Percentiles rank a stretch among this genome's conserved stretches.
phyloP scores from a whole-genome alignment of 2,329 filamentous ascomycete genomes.

The Pseudovirgaria hyperparasitica region DNA sequence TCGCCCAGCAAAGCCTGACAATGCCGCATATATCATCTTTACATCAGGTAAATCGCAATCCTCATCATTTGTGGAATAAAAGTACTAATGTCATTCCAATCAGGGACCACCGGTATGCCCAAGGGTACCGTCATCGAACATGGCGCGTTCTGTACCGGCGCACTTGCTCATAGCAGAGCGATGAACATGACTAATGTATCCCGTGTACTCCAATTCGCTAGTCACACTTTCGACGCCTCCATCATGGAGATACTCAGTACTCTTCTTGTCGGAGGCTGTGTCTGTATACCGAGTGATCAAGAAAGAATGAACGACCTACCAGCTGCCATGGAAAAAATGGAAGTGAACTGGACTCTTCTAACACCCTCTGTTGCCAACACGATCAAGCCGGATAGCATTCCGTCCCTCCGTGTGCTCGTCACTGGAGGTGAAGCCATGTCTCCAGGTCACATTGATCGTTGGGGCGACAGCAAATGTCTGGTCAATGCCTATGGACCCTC shows the following conservation, averaged over 20 bases:
- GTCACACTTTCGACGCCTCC: slow-evolving; percentile 44
- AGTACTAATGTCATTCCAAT: slow-evolving; percentile 7
- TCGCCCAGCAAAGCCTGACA: slow-evolving; percentile 15
- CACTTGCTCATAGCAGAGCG: slow-evolving; percentile 14
- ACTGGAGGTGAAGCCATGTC: slow-evolving; percentile 31
- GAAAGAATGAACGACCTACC: slow-evolving; percentile 40
- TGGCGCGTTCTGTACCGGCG: slow-evolving; percentile 40
- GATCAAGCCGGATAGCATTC: slow-evolving; percentile 25
- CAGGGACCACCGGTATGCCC: slow-evolving; percentile 29
- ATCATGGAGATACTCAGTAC: slow-evolving; percentile 43
- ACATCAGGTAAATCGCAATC: too few species aligned
- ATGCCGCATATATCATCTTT: slow-evolving; percentile 49
- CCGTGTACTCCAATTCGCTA: slow-evolving; percentile 40
- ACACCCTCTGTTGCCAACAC: slow-evolving; percentile 25
- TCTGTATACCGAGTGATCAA: slow-evolving; percentile 43
- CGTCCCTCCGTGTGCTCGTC: slow-evolving; percentile 29
- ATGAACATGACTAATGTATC: slow-evolving; percentile 37
- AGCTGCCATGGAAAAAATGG: slow-evolving; percentile 23
- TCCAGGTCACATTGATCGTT: slow-evolving; percentile 29
- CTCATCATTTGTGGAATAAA: too few species aligned
- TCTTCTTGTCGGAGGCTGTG: slow-evolving; percentile 35
- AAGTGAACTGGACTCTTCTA: slow-evolving; percentile 16
- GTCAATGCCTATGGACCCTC: slow-evolving; percentile 29
- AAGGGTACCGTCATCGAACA: slow-evolving; percentile 54
- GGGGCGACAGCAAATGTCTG: slow-evolving; percentile 29